A percentile compares a stretch with the other conserved stretches of the same genome.
Conservation (phyloP, 2,329 filamentous ascomycete genomes). For the Coniochaeta sp. region DNA sequence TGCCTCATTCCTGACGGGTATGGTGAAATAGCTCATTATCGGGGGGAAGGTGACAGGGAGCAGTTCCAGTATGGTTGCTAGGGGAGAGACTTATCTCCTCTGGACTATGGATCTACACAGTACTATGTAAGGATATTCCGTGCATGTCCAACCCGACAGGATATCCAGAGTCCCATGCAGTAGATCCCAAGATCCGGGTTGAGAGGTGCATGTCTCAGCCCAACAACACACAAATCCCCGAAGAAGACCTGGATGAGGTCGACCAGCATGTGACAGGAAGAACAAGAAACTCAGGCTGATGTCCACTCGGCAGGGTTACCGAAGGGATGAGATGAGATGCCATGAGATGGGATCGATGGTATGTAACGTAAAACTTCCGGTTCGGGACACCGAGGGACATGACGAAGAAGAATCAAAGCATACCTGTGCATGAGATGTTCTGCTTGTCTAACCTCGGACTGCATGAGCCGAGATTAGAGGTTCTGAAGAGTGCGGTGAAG, state of each 20-base stretch:
- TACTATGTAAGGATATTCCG: not conserved
- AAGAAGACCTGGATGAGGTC: not conserved
- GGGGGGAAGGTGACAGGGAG: not conserved
- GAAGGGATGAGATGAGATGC: not conserved
- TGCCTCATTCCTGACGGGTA: not conserved
- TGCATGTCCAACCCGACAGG: not conserved
- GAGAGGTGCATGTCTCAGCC: not conserved
- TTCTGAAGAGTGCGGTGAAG: not conserved
- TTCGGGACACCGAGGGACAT: not conserved
- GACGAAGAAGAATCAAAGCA: not conserved
- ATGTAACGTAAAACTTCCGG: not conserved
- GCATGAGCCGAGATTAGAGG: not conserved
- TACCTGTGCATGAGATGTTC: not conserved
- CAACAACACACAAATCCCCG: not conserved
- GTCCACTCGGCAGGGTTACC: not conserved
- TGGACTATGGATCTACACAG: not conserved
- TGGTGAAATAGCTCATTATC: not conserved
- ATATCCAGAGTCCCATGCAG: not conserved
- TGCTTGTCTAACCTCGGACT: not conserved
- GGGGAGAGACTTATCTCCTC: not conserved
- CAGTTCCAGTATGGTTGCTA: not conserved
- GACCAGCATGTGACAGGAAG: not conserved
- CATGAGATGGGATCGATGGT: not conserved
- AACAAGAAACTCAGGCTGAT: not conserved
- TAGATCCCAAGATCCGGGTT: not conserved